These are phyloP conservation scores for Wallacemonas sp. DNA, from an alignment of 208 protist genomes.

Conservation along the genomic window DNA sequence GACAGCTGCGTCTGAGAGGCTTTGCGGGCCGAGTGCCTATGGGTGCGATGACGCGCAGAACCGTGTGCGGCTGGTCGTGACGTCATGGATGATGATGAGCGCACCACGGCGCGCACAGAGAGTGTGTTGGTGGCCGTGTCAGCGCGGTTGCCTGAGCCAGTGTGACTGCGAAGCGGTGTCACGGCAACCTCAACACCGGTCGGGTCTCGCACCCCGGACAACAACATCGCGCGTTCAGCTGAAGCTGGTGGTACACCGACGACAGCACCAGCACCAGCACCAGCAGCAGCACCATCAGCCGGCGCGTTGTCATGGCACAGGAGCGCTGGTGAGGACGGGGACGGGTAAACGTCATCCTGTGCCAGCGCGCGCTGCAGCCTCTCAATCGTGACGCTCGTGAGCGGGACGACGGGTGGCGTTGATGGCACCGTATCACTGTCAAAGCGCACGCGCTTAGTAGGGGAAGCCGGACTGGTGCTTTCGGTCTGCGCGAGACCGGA, in stretches of 20 bases:
- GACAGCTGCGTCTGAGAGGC: background rate
- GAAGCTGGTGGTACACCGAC: no score
- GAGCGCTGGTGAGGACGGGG: no score
- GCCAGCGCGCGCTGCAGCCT: constrained; percentile 1
- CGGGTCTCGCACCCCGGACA: no score
- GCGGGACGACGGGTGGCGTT: background rate
- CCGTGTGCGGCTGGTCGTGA: background rate
- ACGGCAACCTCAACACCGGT: no score
- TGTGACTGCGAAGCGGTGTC: no score
- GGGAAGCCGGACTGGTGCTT: background rate
- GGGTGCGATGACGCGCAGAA: background rate
- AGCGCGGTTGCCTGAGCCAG: no score
- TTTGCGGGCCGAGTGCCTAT: no score
- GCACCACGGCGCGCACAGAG: background rate
- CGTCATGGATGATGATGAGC: background rate
- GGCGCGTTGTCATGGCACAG: no score
- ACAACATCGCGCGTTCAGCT: no score
- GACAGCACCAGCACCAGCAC: background rate
- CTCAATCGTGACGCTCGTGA: constrained; percentile 7
- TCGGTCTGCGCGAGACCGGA: no score
- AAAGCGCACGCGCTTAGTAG: constrained; percentile 4
- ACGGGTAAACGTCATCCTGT: background rate
- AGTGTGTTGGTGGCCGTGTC: background rate
- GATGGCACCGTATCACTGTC: background rate
- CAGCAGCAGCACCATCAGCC: no score